Evolutionary conservation across 495 filamentous ascomycete species (phyloP).

Genomic region (Penicillium flavigenum): DNA sequence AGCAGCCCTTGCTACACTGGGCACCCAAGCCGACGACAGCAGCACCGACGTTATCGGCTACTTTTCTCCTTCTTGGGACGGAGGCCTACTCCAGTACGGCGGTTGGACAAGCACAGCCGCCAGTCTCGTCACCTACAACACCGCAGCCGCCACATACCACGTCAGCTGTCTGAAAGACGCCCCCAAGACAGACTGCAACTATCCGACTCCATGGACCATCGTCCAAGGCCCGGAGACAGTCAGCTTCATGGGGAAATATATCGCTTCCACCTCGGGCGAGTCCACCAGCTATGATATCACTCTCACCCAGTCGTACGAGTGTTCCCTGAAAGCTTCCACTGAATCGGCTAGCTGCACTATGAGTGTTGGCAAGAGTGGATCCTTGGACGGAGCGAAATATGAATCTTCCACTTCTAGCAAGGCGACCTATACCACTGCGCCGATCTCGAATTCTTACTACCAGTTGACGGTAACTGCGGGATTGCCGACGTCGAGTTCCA

Average conservation of each 20-base stretch:
- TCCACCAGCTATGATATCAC: slow-evolving; percentile 16
- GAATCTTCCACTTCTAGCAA: slow-evolving; percentile 4
- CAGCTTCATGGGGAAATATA: slow-evolving; percentile 20
- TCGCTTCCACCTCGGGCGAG: slow-evolving; percentile 11
- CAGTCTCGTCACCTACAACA: slow-evolving; percentile 20
- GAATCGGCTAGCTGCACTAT: slow-evolving; percentile 25
- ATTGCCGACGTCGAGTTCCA: slow-evolving; percentile 10
- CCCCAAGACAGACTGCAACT: slow-evolving; percentile 24
- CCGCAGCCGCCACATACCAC: slow-evolving; percentile 23
- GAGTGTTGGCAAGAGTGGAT: slow-evolving; percentile 12
- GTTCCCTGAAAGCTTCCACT: slow-evolving; percentile 19
- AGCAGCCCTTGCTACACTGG: slow-evolving; percentile 12
- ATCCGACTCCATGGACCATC: slow-evolving; percentile 15
- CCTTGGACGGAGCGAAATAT: slow-evolving; percentile 1
- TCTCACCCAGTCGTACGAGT: slow-evolving; percentile 19
- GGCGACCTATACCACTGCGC: slow-evolving; percentile 9
- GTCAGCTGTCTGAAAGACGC: slow-evolving; percentile 20
- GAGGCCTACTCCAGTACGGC: not conserved
- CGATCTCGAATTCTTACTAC: slow-evolving; percentile 10
- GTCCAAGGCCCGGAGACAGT: slow-evolving; percentile 23
- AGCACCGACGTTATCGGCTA: slow-evolving; percentile 11
- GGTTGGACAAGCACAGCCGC: slow-evolving; percentile 21
- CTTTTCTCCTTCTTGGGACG: slow-evolving; percentile 14
- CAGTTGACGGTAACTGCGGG: slow-evolving; percentile 25
- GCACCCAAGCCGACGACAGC: slow-evolving; percentile 8